Conservation (phyloP, 192 early-diverging fungal genomes). For the Mortierella hygrophila region DNA sequence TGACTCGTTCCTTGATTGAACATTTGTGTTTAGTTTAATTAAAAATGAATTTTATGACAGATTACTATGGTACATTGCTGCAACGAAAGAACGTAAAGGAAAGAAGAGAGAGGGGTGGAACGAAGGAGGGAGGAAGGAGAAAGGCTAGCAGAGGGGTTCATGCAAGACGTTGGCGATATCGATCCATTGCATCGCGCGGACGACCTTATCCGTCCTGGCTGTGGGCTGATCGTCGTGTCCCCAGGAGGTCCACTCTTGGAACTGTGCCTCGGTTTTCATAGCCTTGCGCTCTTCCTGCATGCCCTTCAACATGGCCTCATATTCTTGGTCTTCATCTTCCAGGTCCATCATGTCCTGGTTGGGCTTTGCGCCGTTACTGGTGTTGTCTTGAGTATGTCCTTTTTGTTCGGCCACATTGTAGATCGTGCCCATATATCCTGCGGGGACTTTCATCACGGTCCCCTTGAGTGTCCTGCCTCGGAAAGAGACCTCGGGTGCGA, state of each 20-base stretch:
- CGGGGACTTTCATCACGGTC: conserved; percentile 27
- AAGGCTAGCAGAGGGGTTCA: conserved; percentile 24
- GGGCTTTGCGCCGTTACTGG: background rate
- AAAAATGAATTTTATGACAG: background rate
- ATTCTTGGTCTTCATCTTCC: conserved; percentile 37
- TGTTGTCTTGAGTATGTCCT: background rate
- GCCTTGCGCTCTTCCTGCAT: conserved; percentile 50
- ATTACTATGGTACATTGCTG: no score
- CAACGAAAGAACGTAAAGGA: no score
- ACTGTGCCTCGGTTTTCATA: conserved; percentile 30
- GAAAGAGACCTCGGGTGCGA: conserved; percentile 35
- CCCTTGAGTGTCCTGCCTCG: conserved; percentile 50
- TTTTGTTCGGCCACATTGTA: conserved; percentile 4
- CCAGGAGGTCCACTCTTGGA: conserved; percentile 44
- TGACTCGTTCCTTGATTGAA: background rate
- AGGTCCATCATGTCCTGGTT: background rate
- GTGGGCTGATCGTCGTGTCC: conserved; percentile 47
- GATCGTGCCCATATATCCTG: conserved; percentile 32
- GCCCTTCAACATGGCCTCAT: conserved; percentile 41
- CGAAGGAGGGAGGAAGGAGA: background rate
- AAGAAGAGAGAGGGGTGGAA: no score
- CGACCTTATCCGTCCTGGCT: conserved; percentile 25
- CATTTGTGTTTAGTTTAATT: no score
- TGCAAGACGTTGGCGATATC: conserved; percentile 51
- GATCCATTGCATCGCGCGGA: conserved; percentile 54